Conservation (phyloP, 768 basidiomycete species). For the Rhodotorula toruloides region DNA sequence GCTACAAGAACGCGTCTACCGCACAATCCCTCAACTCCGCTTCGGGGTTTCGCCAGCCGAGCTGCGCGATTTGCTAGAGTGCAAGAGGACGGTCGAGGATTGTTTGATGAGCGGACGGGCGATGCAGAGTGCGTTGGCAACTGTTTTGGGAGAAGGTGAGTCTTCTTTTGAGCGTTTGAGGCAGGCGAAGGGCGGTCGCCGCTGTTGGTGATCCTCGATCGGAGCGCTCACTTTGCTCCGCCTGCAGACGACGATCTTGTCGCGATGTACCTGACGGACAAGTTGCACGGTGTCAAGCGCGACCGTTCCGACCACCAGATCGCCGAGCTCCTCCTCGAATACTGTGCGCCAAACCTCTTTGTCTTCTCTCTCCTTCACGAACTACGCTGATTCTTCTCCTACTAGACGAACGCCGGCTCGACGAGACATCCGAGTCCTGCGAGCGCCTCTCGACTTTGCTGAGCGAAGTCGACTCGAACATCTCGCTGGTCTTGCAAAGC, state of each 20-base stretch:
- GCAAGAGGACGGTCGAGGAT: slow-evolving; percentile 33
- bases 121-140: slow-evolving; percentile 23
- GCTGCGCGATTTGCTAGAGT: slow-evolving; percentile 30
- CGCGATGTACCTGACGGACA: slow-evolving; percentile 28
- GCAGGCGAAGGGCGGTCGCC: background rate
- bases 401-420: slow-evolving; percentile 33
- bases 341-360: slow-evolving; percentile 14
- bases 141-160: slow-evolving; percentile 24
- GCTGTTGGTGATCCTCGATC: background rate
- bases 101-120: slow-evolving; percentile 16
- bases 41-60: slow-evolving; percentile 31
- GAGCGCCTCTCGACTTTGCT: slow-evolving; percentile 18
- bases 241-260: slow-evolving; percentile 33
- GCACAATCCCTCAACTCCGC: slow-evolving; percentile 18
- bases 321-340: slow-evolving; percentile 34
- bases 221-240: background rate
- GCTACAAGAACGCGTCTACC: slow-evolving; percentile 30
- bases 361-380: background rate
- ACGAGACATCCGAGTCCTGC: slow-evolving; percentile 31
- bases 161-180: background rate
- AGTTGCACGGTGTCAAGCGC: background rate
- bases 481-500: slow-evolving; percentile 21
- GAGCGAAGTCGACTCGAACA: slow-evolving; percentile 32
- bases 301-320: slow-evolving; percentile 12
- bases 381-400: background rate